Evolutionary conservation across 1,139 yeast genomes (phyloP).

Genomic region (Magnusiomyces fungicola): DNA sequence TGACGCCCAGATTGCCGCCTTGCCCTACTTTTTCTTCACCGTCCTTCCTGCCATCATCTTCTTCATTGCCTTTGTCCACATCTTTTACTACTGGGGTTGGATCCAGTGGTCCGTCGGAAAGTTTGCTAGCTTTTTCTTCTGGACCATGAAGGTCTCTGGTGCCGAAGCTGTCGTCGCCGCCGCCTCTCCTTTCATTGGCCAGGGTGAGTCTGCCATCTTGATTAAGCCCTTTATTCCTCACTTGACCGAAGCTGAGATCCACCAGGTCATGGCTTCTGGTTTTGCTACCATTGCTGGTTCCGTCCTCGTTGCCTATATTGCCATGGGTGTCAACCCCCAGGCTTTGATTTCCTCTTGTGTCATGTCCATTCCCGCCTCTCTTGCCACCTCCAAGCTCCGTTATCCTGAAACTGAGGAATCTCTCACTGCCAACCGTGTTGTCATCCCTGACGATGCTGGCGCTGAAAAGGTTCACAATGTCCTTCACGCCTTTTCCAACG

Average conservation of each 20-base stretch:
- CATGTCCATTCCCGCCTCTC: constrained; percentile 63
- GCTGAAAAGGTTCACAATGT: constrained; percentile 46
- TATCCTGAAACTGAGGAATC: constrained; percentile 56
- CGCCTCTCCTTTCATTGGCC: constrained; percentile 63
- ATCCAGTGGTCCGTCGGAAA: constrained; percentile 57
- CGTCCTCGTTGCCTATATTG: constrained; percentile 57
- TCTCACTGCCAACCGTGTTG: constrained; percentile 44
- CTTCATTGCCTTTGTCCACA: constrained; percentile 58
- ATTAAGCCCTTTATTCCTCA: constrained; percentile 56
- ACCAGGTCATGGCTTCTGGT: constrained; percentile 60
- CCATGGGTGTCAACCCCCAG: constrained; percentile 57
- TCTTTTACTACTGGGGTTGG: constrained; percentile 53
- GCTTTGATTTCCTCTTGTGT: constrained; percentile 62
- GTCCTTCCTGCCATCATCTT: constrained; percentile 58
- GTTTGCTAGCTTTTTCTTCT: constrained; percentile 53
- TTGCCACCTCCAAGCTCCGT: constrained; percentile 57
- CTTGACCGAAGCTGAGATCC: constrained; percentile 56
- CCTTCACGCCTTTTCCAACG: constrained; percentile 58
- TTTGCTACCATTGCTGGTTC: constrained; percentile 65
- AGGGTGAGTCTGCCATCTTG: constrained; percentile 60
- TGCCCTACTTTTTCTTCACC: constrained; percentile 48
- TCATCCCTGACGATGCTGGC: constrained; percentile 42
- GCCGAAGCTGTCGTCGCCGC: constrained; percentile 66
- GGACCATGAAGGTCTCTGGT: constrained; percentile 56
- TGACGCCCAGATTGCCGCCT: constrained; percentile 34